Evolutionary conservation across 1,139 yeast genomes (phyloP).

Genomic region (Taiozyma sp.): DNA sequence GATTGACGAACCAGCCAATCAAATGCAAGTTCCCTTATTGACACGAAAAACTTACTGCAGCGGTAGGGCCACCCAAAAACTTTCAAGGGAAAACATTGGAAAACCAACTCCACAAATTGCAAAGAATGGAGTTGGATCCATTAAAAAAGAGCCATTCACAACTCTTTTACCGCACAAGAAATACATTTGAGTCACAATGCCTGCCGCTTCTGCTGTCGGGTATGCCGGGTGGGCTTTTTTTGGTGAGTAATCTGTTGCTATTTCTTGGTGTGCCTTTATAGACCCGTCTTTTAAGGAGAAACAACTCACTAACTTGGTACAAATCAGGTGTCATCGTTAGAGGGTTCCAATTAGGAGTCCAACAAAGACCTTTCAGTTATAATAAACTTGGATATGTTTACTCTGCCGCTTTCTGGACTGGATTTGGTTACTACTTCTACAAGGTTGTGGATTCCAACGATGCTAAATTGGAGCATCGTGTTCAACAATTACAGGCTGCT

Average conservation of each 20-base stretch:
- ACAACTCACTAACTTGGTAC: neutral
- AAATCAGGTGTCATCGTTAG: constrained; percentile 31
- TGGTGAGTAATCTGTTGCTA: constrained; percentile 10
- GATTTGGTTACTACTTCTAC: constrained; percentile 32
- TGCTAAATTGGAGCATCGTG: constrained; percentile 28
- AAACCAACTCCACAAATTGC: neutral
- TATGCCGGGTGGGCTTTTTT: constrained; percentile 22
- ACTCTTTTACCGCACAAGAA: constrained; percentile 1
- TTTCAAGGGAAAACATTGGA: too few species aligned
- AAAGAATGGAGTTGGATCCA: neutral
- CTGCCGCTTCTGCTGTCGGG: constrained; percentile 20
- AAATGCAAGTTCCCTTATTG: too few species aligned
- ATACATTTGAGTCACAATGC: constrained; percentile 9
- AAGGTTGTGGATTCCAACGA: constrained; percentile 32
- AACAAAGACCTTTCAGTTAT: constrained; percentile 30
- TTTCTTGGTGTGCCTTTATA: neutral
- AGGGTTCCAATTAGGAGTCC: constrained; percentile 35
- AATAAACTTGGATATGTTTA: constrained; percentile 33
- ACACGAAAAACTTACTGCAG: neutral
- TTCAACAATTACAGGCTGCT: constrained; percentile 29
- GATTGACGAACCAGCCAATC: too few species aligned
- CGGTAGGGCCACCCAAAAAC: neutral
- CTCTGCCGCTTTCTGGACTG: constrained; percentile 36
- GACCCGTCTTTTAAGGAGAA: neutral
- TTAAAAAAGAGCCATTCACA: neutral